Base-by-base conservation (phyloP, 2,329 filamentous ascomycete species). In the Phialemonium atrogriseum region DNA sequence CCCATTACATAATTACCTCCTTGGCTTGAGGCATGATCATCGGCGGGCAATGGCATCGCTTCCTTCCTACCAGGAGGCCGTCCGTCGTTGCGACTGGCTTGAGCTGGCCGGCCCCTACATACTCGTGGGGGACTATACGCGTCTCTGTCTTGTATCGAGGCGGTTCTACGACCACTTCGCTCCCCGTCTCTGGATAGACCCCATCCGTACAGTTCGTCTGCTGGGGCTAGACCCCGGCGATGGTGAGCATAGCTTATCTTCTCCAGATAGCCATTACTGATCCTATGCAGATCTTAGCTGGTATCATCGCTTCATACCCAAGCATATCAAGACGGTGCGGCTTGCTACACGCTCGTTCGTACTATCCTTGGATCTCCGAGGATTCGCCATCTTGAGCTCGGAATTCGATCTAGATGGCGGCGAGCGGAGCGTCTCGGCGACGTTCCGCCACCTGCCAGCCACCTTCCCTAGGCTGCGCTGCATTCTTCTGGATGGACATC, bases 51-150 rank as follows among this genome's bases (percentile, higher is more conserved):
- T 59, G 54, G 50, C 55, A 7, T 37, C 45, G 9, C 59, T 66
- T n/a, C 70, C 72, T 2, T 70, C 71, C 0, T 77, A 77, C 47
- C 52, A 59, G 30, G 62, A 73, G 36, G 70, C 72, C 32, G 62
- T 57, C 3, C 44, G 55, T 7, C 51, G 47, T 8, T 46, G 47
- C 32, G 62, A 74, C 54, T 73, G 70, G 67, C 54, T 73, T 11
- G 49, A 49, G 18, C 39, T 74, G 4, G 62, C 62, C 10, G 65
- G 60, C 6, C 60, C 65, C 2, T 66, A 63, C 40, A 40, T 73
- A 27, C 43, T 49, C 3, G 41, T 57, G 24, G 35, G 43, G 5
- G 59, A 68, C 43, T 68, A 66, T 41, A 44, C 54, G 15, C 48
- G 50, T 7, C 60, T 73, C 25, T 73, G 67, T 43, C 59, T 61